Evolutionary conservation across 352 stramenopile genomes (phyloP).

Genomic region (Globisporangium alternatum): DNA sequence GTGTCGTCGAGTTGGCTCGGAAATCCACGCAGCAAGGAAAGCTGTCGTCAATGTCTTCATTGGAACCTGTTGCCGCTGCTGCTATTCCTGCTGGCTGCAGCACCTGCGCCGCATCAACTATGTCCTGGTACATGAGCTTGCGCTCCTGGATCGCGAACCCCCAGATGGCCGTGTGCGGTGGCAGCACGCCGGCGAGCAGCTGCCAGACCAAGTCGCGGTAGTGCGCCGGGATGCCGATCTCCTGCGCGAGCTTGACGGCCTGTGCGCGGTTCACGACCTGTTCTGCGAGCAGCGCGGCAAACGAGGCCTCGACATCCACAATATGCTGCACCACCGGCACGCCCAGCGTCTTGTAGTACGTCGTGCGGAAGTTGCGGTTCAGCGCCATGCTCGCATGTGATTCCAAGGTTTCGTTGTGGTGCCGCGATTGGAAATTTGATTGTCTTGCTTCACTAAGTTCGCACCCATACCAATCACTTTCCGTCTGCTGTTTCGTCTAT

Average conservation of each 20-base stretch:
- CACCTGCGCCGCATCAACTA: conserved; percentile 46
- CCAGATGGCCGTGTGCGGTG: conserved; percentile 60
- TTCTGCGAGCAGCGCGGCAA: conserved; percentile 60
- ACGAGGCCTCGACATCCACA: conserved; percentile 75
- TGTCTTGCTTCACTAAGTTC: not conserved
- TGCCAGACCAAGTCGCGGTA: conserved; percentile 61
- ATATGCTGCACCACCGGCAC: conserved; percentile 83
- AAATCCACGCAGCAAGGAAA: not conserved
- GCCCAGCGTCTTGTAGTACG: conserved; percentile 87
- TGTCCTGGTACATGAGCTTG: conserved; percentile 61
- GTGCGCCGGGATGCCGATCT: conserved; percentile 59
- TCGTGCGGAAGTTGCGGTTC: conserved; percentile 79
- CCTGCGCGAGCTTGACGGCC: conserved; percentile 68
- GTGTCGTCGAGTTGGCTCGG: not conserved
- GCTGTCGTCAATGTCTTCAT: not conserved
- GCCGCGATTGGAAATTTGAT: not conserved
- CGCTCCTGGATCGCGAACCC: conserved; percentile 50
- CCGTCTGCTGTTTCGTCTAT: not conserved
- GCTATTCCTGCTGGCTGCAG: conserved; percentile 26
- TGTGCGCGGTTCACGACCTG: conserved; percentile 55
- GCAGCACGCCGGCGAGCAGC: conserved; percentile 51
- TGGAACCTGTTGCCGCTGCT: not conserved
- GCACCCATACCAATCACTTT: not conserved
- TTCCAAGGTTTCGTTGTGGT: not conserved
- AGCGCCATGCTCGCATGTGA: conserved; percentile 38